Base-by-base conservation (phyloP, 371 early-diverging fungal species). In the Circinella minor region DNA sequence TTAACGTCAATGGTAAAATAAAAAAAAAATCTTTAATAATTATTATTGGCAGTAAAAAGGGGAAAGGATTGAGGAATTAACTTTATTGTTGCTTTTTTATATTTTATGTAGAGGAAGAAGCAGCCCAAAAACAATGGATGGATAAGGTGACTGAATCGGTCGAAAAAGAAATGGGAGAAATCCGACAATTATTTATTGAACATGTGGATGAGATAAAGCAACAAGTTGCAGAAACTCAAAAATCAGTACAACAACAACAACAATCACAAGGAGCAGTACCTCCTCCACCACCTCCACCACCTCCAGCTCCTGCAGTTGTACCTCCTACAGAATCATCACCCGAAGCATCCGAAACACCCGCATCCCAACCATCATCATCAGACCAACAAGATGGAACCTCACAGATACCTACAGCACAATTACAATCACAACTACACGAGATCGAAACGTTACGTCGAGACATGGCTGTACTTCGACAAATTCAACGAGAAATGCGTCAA, bases 1-100 rank as follows among this genome's bases (percentile, higher is more conserved):
- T 93, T 11, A 86, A 89, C 71, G 81, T 91, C n/a, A 76, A 87
- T 76, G 87, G 90, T 89, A 88, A 49, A 36, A 36, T 46, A 38
- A 48, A 36, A 14, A n/a, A 3, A 38, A 5, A 51, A 13, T 51
- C 15, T 51, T 17, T 51, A 5, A 51, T n/a, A 2, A 51, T 51
- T 51, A 17, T 3, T 51, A 3, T 51, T 8, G 43, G 15, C 6
- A 15, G 51, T 17, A 15, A 51, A 51, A 47, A 47, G 47, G 15
- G 15, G 47, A 47, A 15, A 11, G 15, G 47, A 11, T n/a, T n/a
- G n/a, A n/a, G n/a, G n/a, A 15, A 47, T 47, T 47, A 47, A 69
- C 47, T 60, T 71, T 27, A 27, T 27, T 27, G 27, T 27, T 27
- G 27, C 27, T 7, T 77, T 74, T 34, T 3, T 47, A 15, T 47